Percentiles rank a stretch among this genome's conserved stretches.
Conservation (phyloP, 352 stramenopile genomes). For the Phytophthora melonis region DNA sequence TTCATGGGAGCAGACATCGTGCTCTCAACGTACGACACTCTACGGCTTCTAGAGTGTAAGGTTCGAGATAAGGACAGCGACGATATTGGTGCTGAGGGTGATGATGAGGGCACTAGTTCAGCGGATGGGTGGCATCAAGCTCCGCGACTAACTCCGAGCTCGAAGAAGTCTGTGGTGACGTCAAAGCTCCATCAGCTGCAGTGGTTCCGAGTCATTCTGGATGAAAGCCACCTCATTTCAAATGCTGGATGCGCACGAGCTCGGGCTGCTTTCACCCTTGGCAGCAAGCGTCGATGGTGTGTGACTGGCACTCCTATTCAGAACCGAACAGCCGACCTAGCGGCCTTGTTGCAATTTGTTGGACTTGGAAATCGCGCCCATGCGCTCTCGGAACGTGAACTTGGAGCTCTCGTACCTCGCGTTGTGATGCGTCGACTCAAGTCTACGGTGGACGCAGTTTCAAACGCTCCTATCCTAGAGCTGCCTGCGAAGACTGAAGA, state of each 20-base stretch:
- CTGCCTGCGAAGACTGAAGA: constrained; percentile 74
- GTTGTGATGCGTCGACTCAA: constrained; percentile 91
- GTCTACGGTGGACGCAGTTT: constrained; percentile 56
- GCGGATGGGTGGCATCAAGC: constrained; percentile 41
- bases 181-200: constrained; percentile 82
- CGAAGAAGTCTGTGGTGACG: constrained; percentile 42
- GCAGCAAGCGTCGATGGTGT: constrained; percentile 84
- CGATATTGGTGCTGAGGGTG: constrained; percentile 20
- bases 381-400: constrained; percentile 62
- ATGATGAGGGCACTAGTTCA: constrained; percentile 21
- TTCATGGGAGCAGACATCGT: constrained; percentile 87
- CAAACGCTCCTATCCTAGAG: constrained; percentile 62
- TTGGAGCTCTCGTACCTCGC: constrained; percentile 78
- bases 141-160: constrained; percentile 35
- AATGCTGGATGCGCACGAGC: constrained; percentile 81
- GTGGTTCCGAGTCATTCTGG: constrained; percentile 90
- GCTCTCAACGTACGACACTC: constrained; percentile 83
- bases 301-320: constrained; percentile 93
- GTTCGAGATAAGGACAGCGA: constrained; percentile 43
- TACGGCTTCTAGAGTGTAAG: constrained; percentile 79
- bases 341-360: constrained; percentile 90
- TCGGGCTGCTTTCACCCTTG: constrained; percentile 66
- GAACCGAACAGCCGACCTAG: constrained; percentile 88
- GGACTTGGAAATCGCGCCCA: constrained; percentile 65
- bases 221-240: constrained; percentile 92